Conservation (phyloP, 768 basidiomycete genomes). For the Psilocybe cyanescens region DNA sequence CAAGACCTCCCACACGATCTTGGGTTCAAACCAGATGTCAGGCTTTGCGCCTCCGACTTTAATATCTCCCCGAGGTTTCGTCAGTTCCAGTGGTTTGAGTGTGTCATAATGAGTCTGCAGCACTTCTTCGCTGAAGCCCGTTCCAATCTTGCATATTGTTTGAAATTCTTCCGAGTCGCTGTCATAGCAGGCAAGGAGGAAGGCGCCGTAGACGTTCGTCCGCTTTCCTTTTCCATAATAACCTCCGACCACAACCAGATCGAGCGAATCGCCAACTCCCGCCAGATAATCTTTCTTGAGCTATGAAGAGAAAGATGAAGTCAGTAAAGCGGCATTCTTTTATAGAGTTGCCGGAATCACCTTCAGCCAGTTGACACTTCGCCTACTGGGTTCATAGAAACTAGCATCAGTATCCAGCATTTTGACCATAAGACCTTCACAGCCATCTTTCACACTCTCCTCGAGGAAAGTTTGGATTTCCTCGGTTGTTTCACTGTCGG, state of each 20-base stretch:
- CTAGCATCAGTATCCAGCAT: conserved; percentile 93
- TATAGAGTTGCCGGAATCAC: conserved; percentile 40
- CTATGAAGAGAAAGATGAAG: conserved; percentile 42
- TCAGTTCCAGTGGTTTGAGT: conserved; percentile 77
- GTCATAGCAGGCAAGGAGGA: conserved; percentile 97
- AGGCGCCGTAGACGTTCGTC: conserved; percentile 96
- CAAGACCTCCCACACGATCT: conserved; percentile 97
- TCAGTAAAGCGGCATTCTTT: neutral
- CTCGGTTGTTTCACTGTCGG: conserved; percentile 87
- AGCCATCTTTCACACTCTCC: conserved; percentile 96
- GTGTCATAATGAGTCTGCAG: conserved; percentile 80
- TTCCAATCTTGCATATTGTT: conserved; percentile 99
- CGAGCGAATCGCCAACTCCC: conserved; percentile 95
- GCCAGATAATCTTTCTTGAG: conserved; percentile 98
- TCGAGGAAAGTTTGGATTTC: conserved; percentile 96
- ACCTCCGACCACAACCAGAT: conserved; percentile 96
- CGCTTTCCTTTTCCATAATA: conserved; percentile 99
- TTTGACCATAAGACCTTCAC: conserved; percentile 99
- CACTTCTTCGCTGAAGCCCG: conserved; percentile 94
- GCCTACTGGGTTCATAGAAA: conserved; percentile 92
- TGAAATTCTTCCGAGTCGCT: conserved; percentile 93
- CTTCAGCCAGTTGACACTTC: conserved; percentile 99
- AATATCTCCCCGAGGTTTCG: conserved; percentile 77
- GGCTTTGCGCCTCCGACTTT: conserved; percentile 94
- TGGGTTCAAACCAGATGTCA: conserved; percentile 97